These are phyloP conservation scores for Bipolaris sorokiniana DNA, from an alignment of 2,329 filamentous ascomycete genomes.

Conservation along the genomic window DNA sequence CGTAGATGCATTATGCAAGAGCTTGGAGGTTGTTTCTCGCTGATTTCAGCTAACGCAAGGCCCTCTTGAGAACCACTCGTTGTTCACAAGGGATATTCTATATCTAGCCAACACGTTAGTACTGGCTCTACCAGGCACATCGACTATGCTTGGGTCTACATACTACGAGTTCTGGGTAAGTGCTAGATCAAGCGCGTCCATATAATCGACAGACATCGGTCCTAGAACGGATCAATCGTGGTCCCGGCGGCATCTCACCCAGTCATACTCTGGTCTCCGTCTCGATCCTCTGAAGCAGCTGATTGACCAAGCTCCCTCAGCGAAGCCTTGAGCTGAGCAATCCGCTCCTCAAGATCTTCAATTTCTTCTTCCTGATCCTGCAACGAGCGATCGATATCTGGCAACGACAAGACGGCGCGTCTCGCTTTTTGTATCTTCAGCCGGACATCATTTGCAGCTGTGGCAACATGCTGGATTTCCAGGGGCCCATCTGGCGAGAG, in stretches of 20 bases:
- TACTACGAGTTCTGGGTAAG: conserved; percentile 23
- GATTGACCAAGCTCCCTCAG: conserved; percentile 42
- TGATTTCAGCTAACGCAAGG: neutral
- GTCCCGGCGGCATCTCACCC: conserved; percentile 38
- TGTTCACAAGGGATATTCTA: neutral
- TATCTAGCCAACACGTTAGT: conserved; percentile 5
- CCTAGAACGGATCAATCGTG: conserved; percentile 39
- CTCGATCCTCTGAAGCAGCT: conserved; percentile 24
- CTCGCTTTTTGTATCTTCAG: conserved; percentile 83
- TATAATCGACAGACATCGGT: conserved; percentile 35
- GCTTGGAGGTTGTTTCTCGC: neutral
- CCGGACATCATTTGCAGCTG: conserved; percentile 78
- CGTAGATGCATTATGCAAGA: neutral
- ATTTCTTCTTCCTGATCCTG: conserved; percentile 77
- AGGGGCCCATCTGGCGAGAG: conserved; percentile 50
- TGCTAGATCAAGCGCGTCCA: conserved; percentile 38
- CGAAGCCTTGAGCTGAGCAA: conserved; percentile 63
- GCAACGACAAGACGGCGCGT: conserved; percentile 67
- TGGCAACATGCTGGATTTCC: conserved; percentile 76
- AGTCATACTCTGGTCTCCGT: conserved; percentile 46
- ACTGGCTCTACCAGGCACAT: neutral
- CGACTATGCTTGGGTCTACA: neutral
- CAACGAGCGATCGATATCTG: conserved; percentile 71
- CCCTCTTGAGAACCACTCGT: neutral
- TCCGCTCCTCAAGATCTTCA: conserved; percentile 66